phyloP scores from a whole-genome alignment of 2,329 filamentous ascomycete genomes.

The Aspergillus thermomutatus region DNA sequence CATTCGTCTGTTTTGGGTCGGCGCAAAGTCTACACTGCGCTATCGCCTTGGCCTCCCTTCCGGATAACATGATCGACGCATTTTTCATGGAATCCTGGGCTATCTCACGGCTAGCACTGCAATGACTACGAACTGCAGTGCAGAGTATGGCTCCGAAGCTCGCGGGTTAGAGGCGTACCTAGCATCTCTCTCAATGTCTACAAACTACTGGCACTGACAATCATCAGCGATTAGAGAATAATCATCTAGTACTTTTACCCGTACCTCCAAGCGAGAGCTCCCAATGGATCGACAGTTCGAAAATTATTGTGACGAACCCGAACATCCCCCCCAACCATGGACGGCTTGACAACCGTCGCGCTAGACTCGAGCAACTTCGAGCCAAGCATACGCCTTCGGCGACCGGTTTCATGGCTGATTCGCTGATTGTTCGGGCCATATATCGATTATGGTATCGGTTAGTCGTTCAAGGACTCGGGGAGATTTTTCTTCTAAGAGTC shows the following conservation, averaged over 20 bases:
- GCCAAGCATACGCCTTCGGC: no score
- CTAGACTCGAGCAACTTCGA: not conserved
- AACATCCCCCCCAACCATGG: not conserved
- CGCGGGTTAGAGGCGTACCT: no score
- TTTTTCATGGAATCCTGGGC: not conserved
- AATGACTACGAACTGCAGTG: not conserved
- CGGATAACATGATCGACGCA: not conserved
- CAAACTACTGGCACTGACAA: not conserved
- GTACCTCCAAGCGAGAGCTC: not conserved
- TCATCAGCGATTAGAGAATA: not conserved
- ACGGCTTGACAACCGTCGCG: not conserved
- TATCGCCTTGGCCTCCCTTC: not conserved
- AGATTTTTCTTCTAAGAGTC: not conserved
- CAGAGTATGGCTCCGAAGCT: not conserved
- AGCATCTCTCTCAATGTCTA: not conserved
- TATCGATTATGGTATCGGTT: not conserved
- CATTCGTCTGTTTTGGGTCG: not conserved
- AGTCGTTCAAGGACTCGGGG: not conserved
- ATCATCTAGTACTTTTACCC: not conserved
- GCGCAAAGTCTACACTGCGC: not conserved
- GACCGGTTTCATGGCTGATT: not conserved
- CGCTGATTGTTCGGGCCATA: not conserved
- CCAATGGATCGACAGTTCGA: not conserved
- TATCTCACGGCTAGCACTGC: not conserved
- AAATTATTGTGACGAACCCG: not conserved